These are phyloP conservation scores for Hyaloscypha hepaticicola DNA, from an alignment of 495 filamentous ascomycete genomes.

Conservation along the genomic window DNA sequence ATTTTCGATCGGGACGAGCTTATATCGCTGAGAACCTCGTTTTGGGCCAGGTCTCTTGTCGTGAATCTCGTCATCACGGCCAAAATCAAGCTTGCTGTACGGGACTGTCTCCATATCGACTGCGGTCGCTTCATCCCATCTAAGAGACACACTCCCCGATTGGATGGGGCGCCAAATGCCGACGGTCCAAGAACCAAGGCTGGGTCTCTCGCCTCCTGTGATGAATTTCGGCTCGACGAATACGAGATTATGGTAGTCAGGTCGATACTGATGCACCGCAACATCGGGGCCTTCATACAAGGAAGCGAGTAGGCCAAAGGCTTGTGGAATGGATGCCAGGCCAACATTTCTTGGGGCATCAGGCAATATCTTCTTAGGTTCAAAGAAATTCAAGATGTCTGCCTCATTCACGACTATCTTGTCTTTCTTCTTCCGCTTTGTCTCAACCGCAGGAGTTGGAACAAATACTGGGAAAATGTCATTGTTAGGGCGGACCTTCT, in stretches of 20 bases:
- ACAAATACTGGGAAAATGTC: neutral
- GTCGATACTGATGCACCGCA: neutral
- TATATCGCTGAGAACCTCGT: too few relatives aligned
- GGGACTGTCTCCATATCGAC: conserved; percentile 43
- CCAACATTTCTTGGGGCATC: conserved; percentile 19
- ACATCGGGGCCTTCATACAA: neutral
- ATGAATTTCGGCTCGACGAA: conserved; percentile 3
- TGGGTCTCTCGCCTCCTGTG: neutral
- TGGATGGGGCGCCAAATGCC: neutral
- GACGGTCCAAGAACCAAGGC: conserved; percentile 13
- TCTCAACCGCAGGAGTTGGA: neutral
- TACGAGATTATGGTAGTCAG: neutral
- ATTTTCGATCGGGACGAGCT: neutral
- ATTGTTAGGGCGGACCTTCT: neutral
- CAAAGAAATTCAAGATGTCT: conserved; percentile 18
- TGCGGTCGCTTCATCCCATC: conserved; percentile 15
- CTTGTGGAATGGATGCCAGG: conserved; percentile 14
- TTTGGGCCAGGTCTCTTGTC: neutral
- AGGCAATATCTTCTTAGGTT: conserved; percentile 19
- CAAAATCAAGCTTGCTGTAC: conserved; percentile 29
- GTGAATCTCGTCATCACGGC: conserved; percentile 26
- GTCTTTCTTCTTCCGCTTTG: neutral
- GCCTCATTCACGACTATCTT: conserved; percentile 5
- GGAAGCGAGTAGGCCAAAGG: conserved; percentile 18
- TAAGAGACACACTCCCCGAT: neutral